Base-by-base conservation (phyloP, 1,139 yeast genomes). In the Saccharomyces pastorianus region DNA sequence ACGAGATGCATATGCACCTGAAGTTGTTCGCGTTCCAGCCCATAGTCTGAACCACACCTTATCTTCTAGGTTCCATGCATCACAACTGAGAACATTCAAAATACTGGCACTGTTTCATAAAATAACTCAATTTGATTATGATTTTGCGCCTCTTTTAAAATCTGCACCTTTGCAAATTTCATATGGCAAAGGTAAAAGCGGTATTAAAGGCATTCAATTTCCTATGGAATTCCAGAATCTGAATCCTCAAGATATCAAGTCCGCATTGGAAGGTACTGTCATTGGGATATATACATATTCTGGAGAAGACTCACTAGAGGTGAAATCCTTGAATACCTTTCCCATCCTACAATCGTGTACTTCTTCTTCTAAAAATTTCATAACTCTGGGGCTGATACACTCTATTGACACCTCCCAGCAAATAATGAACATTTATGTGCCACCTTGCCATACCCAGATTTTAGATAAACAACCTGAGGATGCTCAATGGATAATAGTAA, bases 371-470 rank as follows among this genome's bases (percentile, higher is more conserved):
- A 34, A 34, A 23, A 53, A 60, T 23, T 75, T 73, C 60, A 59
- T 69, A 25, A 82, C 84, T 0, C 65, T 83, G 13, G 76, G 77
- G 1, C 70, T 85, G 50, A 70, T 85, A 1, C 93, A 85, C 64
- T 84, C 93, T 2, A 71, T 88, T n/a, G 79, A 85, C 62, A 55
- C 59, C 0, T 57, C 59, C 0, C 64, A 71, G 1, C 65, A 71
- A 8, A 63, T 71, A 34, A 64, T 87, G 52, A 83, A 86, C 56
- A 54, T 89, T 1, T 83, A 87, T 61, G 71, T 86, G 0, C 89
- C 95, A 0, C 54, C 53, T 2, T 53, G 49, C 32, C 31, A 53
- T 4, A 52, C 56, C 11, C 47, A 49, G 6, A 51, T 32, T 1
- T 7, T 50, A 7, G 28, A 14, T 11, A 44, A 25, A 48, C 20